Conservation (phyloP, 306 rosid species). For the Quercus dentata region DNA sequence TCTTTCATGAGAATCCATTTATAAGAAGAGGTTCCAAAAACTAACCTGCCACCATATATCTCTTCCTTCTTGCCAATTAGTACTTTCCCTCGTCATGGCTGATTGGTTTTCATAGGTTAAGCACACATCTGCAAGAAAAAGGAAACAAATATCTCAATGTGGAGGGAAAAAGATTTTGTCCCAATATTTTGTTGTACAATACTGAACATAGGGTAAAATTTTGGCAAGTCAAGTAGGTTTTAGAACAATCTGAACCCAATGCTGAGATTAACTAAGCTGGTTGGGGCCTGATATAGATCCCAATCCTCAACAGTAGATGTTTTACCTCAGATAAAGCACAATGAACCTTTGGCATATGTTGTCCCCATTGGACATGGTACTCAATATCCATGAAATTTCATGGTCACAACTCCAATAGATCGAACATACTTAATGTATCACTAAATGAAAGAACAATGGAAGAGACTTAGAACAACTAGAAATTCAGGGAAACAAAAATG, state of each 20-base stretch:
- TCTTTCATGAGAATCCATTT: conserved; percentile 6
- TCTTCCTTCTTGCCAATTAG: conserved; percentile 78
- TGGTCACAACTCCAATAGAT: conserved; percentile 10
- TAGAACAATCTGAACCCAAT: background rate
- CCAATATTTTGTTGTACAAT: background rate
- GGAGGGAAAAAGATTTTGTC: background rate
- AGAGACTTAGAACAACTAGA: background rate
- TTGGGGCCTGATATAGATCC: background rate
- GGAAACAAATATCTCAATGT: conserved; percentile 17
- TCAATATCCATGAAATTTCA: background rate
- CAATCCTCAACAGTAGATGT: background rate
- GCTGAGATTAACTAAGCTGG: background rate
- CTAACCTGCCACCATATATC: conserved; percentile 99
- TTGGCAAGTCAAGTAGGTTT: background rate
- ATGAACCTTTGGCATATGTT: conserved; percentile 1
- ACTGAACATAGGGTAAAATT: background rate
- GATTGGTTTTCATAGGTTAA: conserved; percentile 63
- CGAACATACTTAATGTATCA: conserved; percentile 1
- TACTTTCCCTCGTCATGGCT: conserved; percentile 65
- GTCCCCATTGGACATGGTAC: background rate
- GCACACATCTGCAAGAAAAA: conserved; percentile 53
- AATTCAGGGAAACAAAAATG: background rate
- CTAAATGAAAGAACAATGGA: conserved; percentile 8
- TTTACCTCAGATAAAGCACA: background rate
- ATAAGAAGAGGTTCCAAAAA: conserved; percentile 6